These are phyloP conservation scores for Hortiboletus flavorubellus DNA, from an alignment of 768 basidiomycete genomes.

Conservation along the genomic window DNA sequence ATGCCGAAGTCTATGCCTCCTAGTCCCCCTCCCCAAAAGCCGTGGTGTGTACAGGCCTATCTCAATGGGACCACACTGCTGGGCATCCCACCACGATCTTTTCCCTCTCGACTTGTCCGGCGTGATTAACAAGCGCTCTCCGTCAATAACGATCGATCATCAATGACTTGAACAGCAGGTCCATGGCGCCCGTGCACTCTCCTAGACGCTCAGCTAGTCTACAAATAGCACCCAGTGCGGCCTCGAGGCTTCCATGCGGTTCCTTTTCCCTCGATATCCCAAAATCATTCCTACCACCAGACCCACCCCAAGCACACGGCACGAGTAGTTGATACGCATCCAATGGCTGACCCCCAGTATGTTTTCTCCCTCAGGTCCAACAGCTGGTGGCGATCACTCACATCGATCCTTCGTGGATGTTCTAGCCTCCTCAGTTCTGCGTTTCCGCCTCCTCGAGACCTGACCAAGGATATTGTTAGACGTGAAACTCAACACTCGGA, in stretches of 20 bases:
- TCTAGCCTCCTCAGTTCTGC: background rate
- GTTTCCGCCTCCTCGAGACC: background rate
- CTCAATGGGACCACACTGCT: too few species aligned
- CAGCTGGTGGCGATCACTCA: background rate
- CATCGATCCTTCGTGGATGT: background rate
- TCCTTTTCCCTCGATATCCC: background rate
- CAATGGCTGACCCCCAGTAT: background rate
- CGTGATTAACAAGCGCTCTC: background rate
- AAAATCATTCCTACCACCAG: background rate
- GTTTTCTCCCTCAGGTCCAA: background rate
- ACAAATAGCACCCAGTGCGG: background rate
- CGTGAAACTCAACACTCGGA: background rate
- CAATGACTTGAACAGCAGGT: too few species aligned
- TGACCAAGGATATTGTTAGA: background rate
- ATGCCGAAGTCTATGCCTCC: too few species aligned
- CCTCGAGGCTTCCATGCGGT: background rate
- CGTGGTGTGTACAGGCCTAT: too few species aligned
- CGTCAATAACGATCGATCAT: background rate
- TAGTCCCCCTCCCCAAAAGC: too few species aligned
- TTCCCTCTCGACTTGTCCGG: too few species aligned
- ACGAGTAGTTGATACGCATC: background rate
- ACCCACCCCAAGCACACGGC: too few species aligned
- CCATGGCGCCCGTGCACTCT: too few species aligned
- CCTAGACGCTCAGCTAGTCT: background rate
- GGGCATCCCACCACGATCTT: too few species aligned